Conservation (phyloP, 495 filamentous ascomycete species). For the Aspergillus kassunensis region DNA sequence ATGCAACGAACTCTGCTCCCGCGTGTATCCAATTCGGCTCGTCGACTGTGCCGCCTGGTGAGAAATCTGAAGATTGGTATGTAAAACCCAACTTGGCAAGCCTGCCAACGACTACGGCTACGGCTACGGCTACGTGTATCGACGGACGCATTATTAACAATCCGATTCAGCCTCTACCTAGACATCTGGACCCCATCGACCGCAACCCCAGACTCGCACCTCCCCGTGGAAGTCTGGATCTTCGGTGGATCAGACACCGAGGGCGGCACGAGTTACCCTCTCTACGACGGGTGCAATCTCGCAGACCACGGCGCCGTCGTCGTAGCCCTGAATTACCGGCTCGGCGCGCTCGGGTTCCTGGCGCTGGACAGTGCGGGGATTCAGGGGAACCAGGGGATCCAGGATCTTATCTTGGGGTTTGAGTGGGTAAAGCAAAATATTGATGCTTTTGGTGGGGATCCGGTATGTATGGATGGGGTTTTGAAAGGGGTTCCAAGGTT, state of each 20-base stretch:
- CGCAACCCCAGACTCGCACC: constrained; percentile 31
- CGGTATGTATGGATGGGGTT: constrained; percentile 10
- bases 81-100: not conserved
- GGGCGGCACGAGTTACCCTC: constrained; percentile 21
- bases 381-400: constrained; percentile 25
- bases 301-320: constrained; percentile 32
- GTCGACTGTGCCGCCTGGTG: constrained; percentile 18
- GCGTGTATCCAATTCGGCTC: constrained; percentile 32
- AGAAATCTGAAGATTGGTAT: constrained; percentile 31
- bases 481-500: too few species aligned
- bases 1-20: constrained; percentile 18
- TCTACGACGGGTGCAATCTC: constrained; percentile 39
- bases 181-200: constrained; percentile 26
- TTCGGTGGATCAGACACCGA: constrained; percentile 31
- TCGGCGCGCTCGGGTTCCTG: constrained; percentile 32
- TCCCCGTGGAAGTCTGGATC: constrained; percentile 41
- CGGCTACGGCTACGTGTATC: too few species aligned
- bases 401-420: constrained; percentile 25
- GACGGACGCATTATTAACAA: too few species aligned
- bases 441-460: constrained; percentile 30
- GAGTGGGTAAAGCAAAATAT: constrained; percentile 33
- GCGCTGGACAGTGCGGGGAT: constrained; percentile 24
- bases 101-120: constrained; percentile 2
- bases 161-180: constrained; percentile 21
- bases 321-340: constrained; percentile 38